phyloP scores from a whole-genome alignment of 1,284 basidiomycete species.

The Somion occarium region DNA sequence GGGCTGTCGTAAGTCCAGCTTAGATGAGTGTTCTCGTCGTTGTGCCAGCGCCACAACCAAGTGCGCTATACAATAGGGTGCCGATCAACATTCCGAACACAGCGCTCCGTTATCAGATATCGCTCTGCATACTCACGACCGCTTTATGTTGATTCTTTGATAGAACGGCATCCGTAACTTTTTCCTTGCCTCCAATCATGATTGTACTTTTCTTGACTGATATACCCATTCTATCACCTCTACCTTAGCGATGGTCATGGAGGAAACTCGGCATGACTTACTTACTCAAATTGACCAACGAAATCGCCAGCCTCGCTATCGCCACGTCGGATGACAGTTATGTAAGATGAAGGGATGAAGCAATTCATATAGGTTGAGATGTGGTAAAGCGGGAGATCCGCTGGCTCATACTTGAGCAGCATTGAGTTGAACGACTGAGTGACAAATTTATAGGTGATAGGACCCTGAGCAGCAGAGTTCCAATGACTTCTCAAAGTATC shows the following conservation, averaged over 20 bases:
- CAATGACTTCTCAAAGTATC: not conserved
- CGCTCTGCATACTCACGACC: constrained; percentile 15
- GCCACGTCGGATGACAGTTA: constrained; percentile 33
- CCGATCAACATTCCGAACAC: not conserved
- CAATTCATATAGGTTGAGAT: constrained; percentile 34
- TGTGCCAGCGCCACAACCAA: constrained; percentile 23
- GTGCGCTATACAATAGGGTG: constrained; percentile 14
- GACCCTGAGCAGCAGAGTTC: constrained; percentile 21
- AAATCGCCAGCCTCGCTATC: constrained; percentile 26
- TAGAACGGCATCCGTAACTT: constrained; percentile 19
- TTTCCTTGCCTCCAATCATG: constrained; percentile 19
- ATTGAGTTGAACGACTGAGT: constrained; percentile 29
- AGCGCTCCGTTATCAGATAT: not conserved
- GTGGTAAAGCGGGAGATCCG: constrained; percentile 30
- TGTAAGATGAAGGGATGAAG: constrained; percentile 34
- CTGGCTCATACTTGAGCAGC: constrained; percentile 21
- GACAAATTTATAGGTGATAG: constrained; percentile 27
- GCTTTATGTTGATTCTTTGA: constrained; percentile 15
- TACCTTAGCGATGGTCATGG: not conserved
- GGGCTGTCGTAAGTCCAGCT: constrained; percentile 24
- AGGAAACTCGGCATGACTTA: not conserved
- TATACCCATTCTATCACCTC: constrained; percentile 20
- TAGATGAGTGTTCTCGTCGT: constrained; percentile 14
- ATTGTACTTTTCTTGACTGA: constrained; percentile 19
- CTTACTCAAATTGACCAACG: constrained; percentile 38